Evolutionary conservation across 2,329 filamentous ascomycete species (phyloP).

Genomic region (Helotiales sp.): DNA sequence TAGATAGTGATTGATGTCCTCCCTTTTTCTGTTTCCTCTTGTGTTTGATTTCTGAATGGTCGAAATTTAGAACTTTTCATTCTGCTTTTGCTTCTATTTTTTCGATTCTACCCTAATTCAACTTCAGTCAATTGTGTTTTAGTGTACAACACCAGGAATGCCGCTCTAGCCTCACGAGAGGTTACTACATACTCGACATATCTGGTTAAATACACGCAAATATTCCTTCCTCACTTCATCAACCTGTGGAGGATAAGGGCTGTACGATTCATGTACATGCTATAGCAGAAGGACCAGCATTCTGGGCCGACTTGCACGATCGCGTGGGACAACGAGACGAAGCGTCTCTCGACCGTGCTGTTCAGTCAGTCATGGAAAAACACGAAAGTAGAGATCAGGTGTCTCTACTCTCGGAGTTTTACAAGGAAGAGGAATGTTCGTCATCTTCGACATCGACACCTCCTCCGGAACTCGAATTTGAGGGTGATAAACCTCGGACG

Average conservation of each 20-base stretch:
- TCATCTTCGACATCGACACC: not conserved
- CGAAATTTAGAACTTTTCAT: not conserved
- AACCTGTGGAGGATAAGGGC: not conserved
- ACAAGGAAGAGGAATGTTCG: not conserved
- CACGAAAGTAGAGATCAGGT: not conserved
- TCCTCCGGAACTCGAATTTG: not conserved
- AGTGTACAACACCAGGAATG: not conserved
- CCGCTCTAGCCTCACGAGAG: not conserved
- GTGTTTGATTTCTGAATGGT: not conserved
- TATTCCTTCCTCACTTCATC: not conserved
- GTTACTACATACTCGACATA: not conserved
- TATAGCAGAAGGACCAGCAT: not conserved
- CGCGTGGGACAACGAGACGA: no score
- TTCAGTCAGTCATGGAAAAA: not conserved
- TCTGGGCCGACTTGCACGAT: no score
- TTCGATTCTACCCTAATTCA: not conserved
- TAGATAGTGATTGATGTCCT: no score
- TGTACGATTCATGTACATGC: not conserved
- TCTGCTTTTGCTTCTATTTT: not conserved
- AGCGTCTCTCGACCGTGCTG: not conserved
- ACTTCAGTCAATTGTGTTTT: not conserved
- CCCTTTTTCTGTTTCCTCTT: not conserved
- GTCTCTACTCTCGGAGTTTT: not conserved
- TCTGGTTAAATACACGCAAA: not conserved
- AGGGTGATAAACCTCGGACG: not conserved